Conservation (phyloP, 2,329 filamentous ascomycete species). For the Apiospora sp. region DNA sequence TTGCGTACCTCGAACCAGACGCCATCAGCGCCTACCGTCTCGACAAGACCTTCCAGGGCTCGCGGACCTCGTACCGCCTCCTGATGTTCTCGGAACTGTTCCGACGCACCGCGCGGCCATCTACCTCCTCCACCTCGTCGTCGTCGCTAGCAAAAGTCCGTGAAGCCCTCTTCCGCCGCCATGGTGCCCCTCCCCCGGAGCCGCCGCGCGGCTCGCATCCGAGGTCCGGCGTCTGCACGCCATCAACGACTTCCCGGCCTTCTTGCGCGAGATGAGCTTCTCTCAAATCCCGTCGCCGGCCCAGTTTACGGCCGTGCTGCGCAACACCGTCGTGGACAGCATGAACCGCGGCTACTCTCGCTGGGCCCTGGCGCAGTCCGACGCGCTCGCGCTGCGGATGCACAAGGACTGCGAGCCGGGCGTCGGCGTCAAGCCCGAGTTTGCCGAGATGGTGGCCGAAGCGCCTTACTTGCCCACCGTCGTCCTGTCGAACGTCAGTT, state of each 20-base stretch:
- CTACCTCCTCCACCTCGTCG: constrained; percentile 26
- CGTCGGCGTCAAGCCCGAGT: constrained; percentile 23
- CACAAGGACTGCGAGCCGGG: constrained; percentile 28
- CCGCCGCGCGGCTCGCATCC: constrained; percentile 49
- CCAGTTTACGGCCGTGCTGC: constrained; percentile 45
- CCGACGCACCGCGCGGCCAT: constrained; percentile 51
- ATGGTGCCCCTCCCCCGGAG: constrained; percentile 54
- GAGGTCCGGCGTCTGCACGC: constrained; percentile 52
- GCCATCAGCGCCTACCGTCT: constrained; percentile 54
- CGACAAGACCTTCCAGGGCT: constrained; percentile 54
- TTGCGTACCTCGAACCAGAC: constrained; percentile 54
- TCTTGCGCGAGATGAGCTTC: constrained; percentile 54
- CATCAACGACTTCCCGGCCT: constrained; percentile 51
- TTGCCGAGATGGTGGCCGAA: background rate
- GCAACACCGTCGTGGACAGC: constrained; percentile 45
- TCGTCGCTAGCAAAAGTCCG: constrained; percentile 37
- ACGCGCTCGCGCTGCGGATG: constrained; percentile 36
- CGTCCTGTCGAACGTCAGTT: background rate
- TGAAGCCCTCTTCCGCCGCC: constrained; percentile 54
- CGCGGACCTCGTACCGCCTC: constrained; percentile 56
- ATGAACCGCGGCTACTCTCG: constrained; percentile 44
- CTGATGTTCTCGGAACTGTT: constrained; percentile 63
- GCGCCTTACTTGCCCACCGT: background rate
- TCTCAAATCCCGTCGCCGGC: constrained; percentile 32
- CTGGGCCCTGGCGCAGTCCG: constrained; percentile 29